These are phyloP conservation scores for Cutaneotrichosporon arboriforme DNA, from an alignment of 1,284 basidiomycete species.

Conservation along the genomic window DNA sequence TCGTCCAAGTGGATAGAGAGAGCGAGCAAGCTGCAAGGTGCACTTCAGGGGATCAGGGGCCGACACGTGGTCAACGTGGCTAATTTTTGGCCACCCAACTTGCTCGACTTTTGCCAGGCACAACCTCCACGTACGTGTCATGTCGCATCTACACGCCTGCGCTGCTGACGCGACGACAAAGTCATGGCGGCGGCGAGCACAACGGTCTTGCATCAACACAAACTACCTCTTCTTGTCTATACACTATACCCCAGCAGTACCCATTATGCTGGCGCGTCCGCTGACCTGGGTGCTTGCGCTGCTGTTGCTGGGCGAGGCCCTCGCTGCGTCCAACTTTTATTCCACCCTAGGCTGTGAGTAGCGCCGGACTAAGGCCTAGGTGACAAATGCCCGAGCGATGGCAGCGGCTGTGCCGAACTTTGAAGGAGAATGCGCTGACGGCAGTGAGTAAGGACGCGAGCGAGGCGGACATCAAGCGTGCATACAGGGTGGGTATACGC, in stretches of 20 bases:
- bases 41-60: too few species aligned
- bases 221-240: not conserved
- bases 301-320: constrained; percentile 35
- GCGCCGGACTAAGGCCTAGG: not conserved
- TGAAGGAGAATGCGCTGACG: constrained; percentile 9
- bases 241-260: not conserved
- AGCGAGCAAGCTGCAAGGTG: too few species aligned
- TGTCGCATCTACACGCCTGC: too few species aligned
- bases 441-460: constrained; percentile 71
- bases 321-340: constrained; percentile 44
- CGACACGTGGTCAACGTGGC: too few species aligned
- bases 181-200: too few species aligned
- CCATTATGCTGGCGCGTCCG: constrained; percentile 4
- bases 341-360: constrained; percentile 45
- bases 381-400: not conserved
- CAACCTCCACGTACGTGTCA: too few species aligned
- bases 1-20: too few species aligned
- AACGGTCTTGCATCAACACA: too few species aligned
- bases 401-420: not conserved
- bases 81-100: too few species aligned
- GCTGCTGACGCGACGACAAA: not conserved
- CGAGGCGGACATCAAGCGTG: constrained; percentile 80
- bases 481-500: constrained; percentile 57
- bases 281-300: constrained; percentile 16
- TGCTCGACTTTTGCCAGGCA: too few species aligned